A percentile compares a stretch with the other conserved stretches of the same genome.
Conservation (phyloP, 73 alveolate species). For the Paramecium sexaurelia region DNA sequence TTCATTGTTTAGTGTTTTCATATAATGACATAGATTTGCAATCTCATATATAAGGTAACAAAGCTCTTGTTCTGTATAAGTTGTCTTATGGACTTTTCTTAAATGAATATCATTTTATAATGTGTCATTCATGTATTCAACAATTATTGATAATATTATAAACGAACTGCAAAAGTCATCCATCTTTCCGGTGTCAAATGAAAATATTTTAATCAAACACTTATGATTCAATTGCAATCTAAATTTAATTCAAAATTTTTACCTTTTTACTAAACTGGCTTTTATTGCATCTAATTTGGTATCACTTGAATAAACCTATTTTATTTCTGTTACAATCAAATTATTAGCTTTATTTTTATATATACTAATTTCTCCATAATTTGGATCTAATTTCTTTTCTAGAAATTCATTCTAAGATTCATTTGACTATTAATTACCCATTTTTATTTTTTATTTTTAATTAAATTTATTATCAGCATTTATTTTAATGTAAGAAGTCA, state of each 20-base stretch:
- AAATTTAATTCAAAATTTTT: background rate
- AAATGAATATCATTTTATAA: background rate
- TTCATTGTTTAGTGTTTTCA: background rate
- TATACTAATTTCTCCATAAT: conserved; percentile 15
- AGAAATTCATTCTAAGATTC: conserved; percentile 5
- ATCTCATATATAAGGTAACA: background rate
- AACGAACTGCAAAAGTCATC: conserved; percentile 15
- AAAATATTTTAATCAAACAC: background rate
- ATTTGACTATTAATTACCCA: background rate
- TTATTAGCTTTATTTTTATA: background rate
- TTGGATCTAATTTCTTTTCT: conserved; percentile 14
- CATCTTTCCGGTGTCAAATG: background rate
- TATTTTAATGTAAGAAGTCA: conserved; percentile 19
- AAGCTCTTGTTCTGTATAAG: conserved; percentile 17
- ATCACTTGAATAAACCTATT: background rate
- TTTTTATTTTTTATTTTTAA: background rate
- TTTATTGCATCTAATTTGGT: background rate
- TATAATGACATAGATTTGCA: background rate
- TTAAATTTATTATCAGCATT: background rate
- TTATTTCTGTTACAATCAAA: background rate
- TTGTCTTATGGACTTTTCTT: background rate
- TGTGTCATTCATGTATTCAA: background rate
- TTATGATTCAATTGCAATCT: background rate
- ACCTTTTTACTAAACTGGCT: background rate
- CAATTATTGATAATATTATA: background rate